Percentiles rank a stretch among this genome's conserved stretches.
Conservation (phyloP, 2,329 filamentous ascomycete species). For the Sphaceloma murrayae region DNA sequence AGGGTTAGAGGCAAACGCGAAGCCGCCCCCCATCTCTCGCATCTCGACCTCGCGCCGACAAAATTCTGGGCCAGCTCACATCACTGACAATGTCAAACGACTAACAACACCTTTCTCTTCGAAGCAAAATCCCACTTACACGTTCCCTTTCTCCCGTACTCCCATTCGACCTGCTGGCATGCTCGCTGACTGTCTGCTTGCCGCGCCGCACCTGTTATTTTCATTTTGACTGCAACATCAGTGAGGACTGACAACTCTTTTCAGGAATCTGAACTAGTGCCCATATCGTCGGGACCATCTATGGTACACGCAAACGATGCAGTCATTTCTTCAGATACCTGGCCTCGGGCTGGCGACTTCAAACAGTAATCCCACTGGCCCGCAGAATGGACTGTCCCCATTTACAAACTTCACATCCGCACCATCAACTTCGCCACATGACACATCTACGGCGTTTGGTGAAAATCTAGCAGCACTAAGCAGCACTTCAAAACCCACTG, state of each 20-base stretch:
- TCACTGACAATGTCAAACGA: background rate
- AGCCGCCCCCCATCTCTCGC: background rate
- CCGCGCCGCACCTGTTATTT: background rate
- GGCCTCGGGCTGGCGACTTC: slow-evolving; percentile 1
- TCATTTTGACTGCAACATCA: too few relatives aligned
- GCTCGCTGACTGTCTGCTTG: background rate
- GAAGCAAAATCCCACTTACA: too few relatives aligned
- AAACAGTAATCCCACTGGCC: background rate
- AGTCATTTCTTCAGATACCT: slow-evolving; percentile 5
- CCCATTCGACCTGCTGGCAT: background rate
- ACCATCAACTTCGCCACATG: too few relatives aligned
- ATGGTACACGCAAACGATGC: too few relatives aligned
- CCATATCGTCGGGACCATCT: too few relatives aligned
- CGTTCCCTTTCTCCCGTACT: too few relatives aligned
- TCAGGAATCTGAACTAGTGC: too few relatives aligned
- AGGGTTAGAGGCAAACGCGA: too few relatives aligned
- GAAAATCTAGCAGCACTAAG: too few relatives aligned
- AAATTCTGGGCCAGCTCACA: background rate
- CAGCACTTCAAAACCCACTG: too few relatives aligned
- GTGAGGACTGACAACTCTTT: background rate
- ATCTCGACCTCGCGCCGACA: background rate
- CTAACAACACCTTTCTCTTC: too few relatives aligned
- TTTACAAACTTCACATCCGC: background rate
- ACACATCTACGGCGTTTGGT: too few relatives aligned
- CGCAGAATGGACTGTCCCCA: background rate